phyloP scores from a whole-genome alignment of 495 filamentous ascomycete genomes.

The Endocarpon pusillum region DNA sequence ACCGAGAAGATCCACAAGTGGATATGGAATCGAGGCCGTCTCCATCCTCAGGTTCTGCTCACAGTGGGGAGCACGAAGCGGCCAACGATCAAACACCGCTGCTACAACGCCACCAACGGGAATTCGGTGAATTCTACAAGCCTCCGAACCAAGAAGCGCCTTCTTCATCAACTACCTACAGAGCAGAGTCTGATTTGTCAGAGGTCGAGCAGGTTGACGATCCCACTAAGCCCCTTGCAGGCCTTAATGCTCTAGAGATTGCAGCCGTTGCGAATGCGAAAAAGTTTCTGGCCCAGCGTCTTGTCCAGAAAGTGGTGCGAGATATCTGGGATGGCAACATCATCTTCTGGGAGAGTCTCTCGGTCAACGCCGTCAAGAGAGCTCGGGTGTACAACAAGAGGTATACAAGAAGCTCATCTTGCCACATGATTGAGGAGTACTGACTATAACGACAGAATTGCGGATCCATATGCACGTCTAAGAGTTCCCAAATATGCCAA shows the following conservation, averaged over 20 bases:
- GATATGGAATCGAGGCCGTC: too few relatives aligned
- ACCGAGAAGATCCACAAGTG: too few relatives aligned
- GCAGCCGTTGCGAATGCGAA: constrained; percentile 80
- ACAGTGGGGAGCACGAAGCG: constrained; percentile 12
- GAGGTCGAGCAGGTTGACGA: constrained; percentile 37
- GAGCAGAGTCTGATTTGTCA: too few relatives aligned
- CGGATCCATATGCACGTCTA: constrained; percentile 71
- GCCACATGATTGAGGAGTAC: constrained; percentile 2
- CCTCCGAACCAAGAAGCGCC: background rate
- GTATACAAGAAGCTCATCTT: constrained; percentile 13
- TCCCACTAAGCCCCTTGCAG: constrained; percentile 47
- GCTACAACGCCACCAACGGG: constrained; percentile 3
- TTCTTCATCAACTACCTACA: background rate
- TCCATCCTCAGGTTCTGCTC: constrained; percentile 9
- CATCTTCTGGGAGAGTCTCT: constrained; percentile 76
- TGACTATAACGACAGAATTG: constrained; percentile 24
- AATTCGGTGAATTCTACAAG: constrained; percentile 11
- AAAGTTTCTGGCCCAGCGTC: constrained; percentile 68
- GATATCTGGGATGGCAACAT: constrained; percentile 87
- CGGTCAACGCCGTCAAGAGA: constrained; percentile 59
- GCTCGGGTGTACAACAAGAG: constrained; percentile 63
- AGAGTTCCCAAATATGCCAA: constrained; percentile 87
- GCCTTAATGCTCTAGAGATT: constrained; percentile 79
- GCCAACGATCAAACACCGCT: constrained; percentile 1
- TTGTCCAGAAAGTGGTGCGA: constrained; percentile 75